Evolutionary conservation across 495 filamentous ascomycete genomes (phyloP).

Genomic region (Thermothielavioides terrestris): DNA sequence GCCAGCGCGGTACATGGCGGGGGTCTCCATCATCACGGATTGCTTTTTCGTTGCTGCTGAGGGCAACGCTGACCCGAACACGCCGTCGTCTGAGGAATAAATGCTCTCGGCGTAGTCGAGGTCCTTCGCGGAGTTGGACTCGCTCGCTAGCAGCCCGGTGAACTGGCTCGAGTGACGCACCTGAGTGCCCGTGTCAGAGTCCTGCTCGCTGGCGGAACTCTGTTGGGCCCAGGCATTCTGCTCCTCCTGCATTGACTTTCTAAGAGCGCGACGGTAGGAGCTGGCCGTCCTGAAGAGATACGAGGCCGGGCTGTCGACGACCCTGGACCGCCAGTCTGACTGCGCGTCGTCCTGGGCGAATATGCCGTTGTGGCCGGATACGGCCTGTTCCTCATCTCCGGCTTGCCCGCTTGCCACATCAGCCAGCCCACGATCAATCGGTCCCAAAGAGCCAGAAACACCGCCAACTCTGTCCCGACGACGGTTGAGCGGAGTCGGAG

Average conservation of each 20-base stretch:
- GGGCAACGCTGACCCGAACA: background rate
- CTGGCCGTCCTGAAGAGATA: slow-evolving; percentile 46
- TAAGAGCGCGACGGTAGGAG: slow-evolving; percentile 47
- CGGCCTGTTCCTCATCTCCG: slow-evolving; percentile 1
- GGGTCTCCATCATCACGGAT: background rate
- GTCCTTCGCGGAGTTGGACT: slow-evolving; percentile 26
- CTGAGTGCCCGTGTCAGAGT: slow-evolving; percentile 11
- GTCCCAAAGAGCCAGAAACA: background rate
- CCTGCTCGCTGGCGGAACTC: slow-evolving; percentile 15
- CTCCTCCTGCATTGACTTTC: slow-evolving; percentile 31
- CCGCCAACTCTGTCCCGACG: background rate
- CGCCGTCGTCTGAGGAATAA: slow-evolving; percentile 31
- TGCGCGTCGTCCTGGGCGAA: background rate
- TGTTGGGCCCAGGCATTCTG: slow-evolving; percentile 15
- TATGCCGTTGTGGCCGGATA: background rate
- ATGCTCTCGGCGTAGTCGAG: slow-evolving; percentile 34
- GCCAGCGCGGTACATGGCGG: slow-evolving; percentile 15
- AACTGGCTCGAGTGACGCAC: background rate
- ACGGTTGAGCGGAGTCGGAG: background rate
- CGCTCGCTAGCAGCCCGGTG: background rate
- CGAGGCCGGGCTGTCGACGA: slow-evolving; percentile 37
- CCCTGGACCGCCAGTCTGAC: slow-evolving; percentile 25
- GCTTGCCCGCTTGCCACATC: background rate
- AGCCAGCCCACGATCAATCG: background rate
- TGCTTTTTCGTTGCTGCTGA: background rate